Evolutionary conservation across 2,329 filamentous ascomycete species (phyloP).

Genomic region (Stagonosporopsis cucurbitacearum): DNA sequence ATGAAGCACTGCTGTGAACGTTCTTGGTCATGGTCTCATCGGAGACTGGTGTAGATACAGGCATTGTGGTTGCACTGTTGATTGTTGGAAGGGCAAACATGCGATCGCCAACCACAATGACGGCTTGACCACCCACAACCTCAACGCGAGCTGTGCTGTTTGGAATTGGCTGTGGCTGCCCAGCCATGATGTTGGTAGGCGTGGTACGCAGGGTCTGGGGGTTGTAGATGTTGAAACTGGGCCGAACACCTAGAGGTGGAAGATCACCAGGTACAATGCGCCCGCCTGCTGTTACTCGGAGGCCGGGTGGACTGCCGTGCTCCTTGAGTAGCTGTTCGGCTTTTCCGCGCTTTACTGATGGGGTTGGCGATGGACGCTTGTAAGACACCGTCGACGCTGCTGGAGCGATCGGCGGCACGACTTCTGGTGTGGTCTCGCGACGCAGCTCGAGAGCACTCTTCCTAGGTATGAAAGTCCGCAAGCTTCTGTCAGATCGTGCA

Average conservation of each 20-base stretch:
- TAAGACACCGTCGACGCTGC: slow-evolving; percentile 25
- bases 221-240: slow-evolving; percentile 41
- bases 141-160: slow-evolving; percentile 37
- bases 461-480: slow-evolving; percentile 31
- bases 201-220: slow-evolving; percentile 31
- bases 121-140: slow-evolving; percentile 40
- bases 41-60: slow-evolving; percentile 13
- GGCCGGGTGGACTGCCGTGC: slow-evolving; percentile 58
- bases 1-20: slow-evolving; percentile 12
- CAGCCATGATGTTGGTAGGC: slow-evolving; percentile 32
- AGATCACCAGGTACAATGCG: slow-evolving; percentile 58
- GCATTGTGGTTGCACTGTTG: slow-evolving; percentile 22
- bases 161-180: slow-evolving; percentile 29
- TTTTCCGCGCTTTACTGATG: slow-evolving; percentile 58
- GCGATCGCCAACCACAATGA: slow-evolving; percentile 41
- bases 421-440: slow-evolving; percentile 11
- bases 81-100: slow-evolving; percentile 43
- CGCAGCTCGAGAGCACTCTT: slow-evolving; percentile 24
- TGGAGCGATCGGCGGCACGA: slow-evolving; percentile 14
- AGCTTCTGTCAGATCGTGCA: slow-evolving; percentile 33
- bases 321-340: slow-evolving; percentile 58
- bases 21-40: slow-evolving; percentile 28
- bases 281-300: slow-evolving; percentile 60
- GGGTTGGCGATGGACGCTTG: slow-evolving; percentile 56
- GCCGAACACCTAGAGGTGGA: slow-evolving; percentile 41